phyloP scores from a whole-genome alignment of 768 basidiomycete genomes.

The Pilatotrama ljubarskyi region DNA sequence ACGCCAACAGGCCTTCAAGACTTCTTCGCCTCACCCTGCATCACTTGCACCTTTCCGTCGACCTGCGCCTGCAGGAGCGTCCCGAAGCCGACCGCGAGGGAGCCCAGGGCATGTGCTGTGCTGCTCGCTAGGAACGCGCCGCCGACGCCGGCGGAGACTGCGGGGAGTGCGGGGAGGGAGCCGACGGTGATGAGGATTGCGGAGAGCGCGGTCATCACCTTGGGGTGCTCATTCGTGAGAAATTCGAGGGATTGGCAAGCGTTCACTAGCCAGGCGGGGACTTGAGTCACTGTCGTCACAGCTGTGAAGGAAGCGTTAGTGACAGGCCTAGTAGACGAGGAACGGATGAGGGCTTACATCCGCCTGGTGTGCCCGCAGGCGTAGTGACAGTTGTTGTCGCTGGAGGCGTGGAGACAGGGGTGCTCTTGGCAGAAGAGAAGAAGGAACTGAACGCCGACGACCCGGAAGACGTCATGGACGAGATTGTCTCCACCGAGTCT shows the following conservation, averaged over 20 bases:
- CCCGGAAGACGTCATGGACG: constrained; percentile 19
- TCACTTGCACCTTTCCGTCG: constrained; percentile 23
- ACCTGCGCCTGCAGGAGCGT: constrained; percentile 47
- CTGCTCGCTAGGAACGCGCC: constrained; percentile 72
- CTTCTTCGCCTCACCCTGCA: constrained; percentile 7
- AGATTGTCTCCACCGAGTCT: constrained; percentile 27
- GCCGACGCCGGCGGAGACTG: constrained; percentile 65
- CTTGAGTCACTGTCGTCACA: constrained; percentile 52
- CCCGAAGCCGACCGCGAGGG: constrained; percentile 75
- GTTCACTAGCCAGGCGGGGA: constrained; percentile 75
- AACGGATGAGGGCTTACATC: constrained; percentile 14
- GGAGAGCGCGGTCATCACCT: constrained; percentile 69
- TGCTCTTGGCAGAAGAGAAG: constrained; percentile 15
- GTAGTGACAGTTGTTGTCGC: constrained; percentile 14
- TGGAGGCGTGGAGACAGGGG: constrained; percentile 11
- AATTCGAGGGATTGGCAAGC: constrained; percentile 75
- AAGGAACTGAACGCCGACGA: constrained; percentile 16
- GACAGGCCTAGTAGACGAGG: background rate
- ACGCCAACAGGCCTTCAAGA: background rate
- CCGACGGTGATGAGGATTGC: constrained; percentile 81
- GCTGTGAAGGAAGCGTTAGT: constrained; percentile 24
- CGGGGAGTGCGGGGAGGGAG: constrained; percentile 71
- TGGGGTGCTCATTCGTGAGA: constrained; percentile 74
- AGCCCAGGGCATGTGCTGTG: constrained; percentile 77
- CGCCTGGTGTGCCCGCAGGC: constrained; percentile 22